Conservation (phyloP, 2,329 filamentous ascomycete genomes). For the Microsporum ferrugineum region DNA sequence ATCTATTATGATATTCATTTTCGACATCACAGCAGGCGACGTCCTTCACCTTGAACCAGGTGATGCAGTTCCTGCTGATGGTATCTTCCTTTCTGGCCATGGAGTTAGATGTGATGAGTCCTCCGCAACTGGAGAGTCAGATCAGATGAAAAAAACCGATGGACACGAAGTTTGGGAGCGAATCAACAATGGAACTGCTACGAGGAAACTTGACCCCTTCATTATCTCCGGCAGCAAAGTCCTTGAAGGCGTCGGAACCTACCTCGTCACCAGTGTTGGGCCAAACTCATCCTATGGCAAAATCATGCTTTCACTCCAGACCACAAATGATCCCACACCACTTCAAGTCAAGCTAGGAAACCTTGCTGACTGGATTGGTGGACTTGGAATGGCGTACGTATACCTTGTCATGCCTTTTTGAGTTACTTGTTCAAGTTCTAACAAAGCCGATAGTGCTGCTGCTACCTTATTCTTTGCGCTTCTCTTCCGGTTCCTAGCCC, state of each 20-base stretch:
- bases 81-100: conserved; percentile 55
- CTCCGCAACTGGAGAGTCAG: conserved; percentile 62
- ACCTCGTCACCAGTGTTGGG: conserved; percentile 61
- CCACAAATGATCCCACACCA: conserved; percentile 63
- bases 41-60: conserved; percentile 58
- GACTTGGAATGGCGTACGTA: conserved; percentile 54
- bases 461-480: conserved; percentile 75
- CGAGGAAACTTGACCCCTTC: conserved; percentile 53
- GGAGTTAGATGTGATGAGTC: conserved; percentile 62
- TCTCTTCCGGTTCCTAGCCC: conserved; percentile 71
- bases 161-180: conserved; percentile 49
- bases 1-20: conserved; percentile 51
- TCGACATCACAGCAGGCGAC: conserved; percentile 58
- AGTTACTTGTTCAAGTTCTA: conserved; percentile 4
- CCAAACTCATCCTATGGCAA: conserved; percentile 64
- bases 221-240: conserved; percentile 73
- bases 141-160: conserved; percentile 55
- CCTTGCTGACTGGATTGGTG: conserved; percentile 67
- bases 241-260: conserved; percentile 65
- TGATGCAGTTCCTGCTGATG: conserved; percentile 60
- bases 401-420: not conserved
- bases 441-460: conserved; percentile 39
- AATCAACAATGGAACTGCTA: conserved; percentile 42
- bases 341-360: conserved; percentile 65
- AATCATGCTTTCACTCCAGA: conserved; percentile 62